Evolutionary conservation across 371 early-diverging fungal genomes (phyloP), one percentile per base, ranked within the genome.

Genomic region (Apophysomyces ossiformis): DNA sequence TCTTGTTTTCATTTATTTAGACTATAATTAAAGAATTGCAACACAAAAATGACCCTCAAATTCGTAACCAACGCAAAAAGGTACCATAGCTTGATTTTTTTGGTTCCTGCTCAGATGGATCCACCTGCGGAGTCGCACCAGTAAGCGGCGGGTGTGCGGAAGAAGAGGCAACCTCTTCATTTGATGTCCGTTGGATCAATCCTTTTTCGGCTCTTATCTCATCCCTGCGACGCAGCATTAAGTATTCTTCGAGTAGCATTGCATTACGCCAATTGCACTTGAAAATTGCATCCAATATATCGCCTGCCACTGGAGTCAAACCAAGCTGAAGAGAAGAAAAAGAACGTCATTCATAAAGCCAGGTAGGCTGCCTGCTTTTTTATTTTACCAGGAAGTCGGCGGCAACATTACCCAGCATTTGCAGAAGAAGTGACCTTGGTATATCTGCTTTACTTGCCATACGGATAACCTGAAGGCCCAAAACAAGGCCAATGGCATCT

Each of bases 191-290:
- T n/a, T 50, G 21, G 9, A 18, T 50, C 21, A 60, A 18, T 13
- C 73, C 73, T 50, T 70, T 63, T 58, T 82, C 82, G 8, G 59
- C 61, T 47, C 76, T 58, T 35, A 78, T 50, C 59, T 78, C 76
- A 54, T 83, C 83, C 8, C 74, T 66, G 61, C 77, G 65, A 45
- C 83, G 69, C 15, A 69, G 37, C 46, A 81, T 68, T 7, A 86
- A 60, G 41, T 69, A 81, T 41, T 81, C 76, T 61, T 86, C 80
- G 43, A 86, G 65, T 4, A 86, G 45, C 32, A 70, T 35, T 12
- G 80, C 74, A 66, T 86, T 86, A 36, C 78, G 71, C 67, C 71
- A 73, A 54, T 86, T 86, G 38, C 77, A 73, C 67, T 83, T 82
- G 47, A 73, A 81, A n/a, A 84, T 47, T 15, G 76, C 69, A 62